These are phyloP conservation scores for Candida oleophila DNA, from an alignment of 805 yeast genomes.

Conservation along the genomic window DNA sequence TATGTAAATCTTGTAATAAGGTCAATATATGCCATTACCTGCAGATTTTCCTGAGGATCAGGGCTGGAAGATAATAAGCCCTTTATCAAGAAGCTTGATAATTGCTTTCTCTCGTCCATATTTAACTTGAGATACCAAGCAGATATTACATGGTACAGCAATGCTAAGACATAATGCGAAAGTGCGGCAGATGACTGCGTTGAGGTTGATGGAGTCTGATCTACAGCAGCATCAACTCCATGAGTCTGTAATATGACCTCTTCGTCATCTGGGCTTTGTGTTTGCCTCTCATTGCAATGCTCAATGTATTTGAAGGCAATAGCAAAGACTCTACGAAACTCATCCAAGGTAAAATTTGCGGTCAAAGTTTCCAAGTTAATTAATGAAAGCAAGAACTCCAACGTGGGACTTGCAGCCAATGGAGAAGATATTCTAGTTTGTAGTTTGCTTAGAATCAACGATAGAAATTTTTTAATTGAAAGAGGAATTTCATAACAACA, in stretches of 20 bases:
- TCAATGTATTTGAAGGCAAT: conserved; percentile 80
- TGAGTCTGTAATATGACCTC: conserved; percentile 22
- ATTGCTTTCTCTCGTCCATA: conserved; percentile 52
- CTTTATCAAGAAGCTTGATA: conserved; percentile 63
- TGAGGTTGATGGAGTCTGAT: conserved; percentile 53
- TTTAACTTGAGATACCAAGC: conserved; percentile 71
- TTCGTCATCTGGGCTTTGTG: background rate
- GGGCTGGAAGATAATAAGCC: conserved; percentile 41
- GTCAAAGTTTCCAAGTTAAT: conserved; percentile 66
- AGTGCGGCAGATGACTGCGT: conserved; percentile 48
- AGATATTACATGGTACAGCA: conserved; percentile 68
- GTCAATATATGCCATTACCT: conserved; percentile 64
- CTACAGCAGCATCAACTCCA: conserved; percentile 52
- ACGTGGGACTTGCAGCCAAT: conserved; percentile 66
- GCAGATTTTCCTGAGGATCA: conserved; percentile 40
- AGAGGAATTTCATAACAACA: conserved; percentile 81
- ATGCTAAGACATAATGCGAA: conserved; percentile 57
- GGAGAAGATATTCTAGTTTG: conserved; percentile 74
- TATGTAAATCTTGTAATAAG: conserved; percentile 65
- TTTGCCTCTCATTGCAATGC: conserved; percentile 51
- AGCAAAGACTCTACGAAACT: conserved; percentile 76
- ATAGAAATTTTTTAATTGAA: conserved; percentile 65
- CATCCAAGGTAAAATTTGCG: conserved; percentile 72
- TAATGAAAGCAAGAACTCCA: conserved; percentile 71
- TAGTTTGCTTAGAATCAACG: conserved; percentile 67